A percentile compares a stretch with the other conserved stretches of the same genome.
These are phyloP conservation scores for Heterobasidion irregulare DNA, from an alignment of 1,284 basidiomycete genomes.

Conservation along the genomic window DNA sequence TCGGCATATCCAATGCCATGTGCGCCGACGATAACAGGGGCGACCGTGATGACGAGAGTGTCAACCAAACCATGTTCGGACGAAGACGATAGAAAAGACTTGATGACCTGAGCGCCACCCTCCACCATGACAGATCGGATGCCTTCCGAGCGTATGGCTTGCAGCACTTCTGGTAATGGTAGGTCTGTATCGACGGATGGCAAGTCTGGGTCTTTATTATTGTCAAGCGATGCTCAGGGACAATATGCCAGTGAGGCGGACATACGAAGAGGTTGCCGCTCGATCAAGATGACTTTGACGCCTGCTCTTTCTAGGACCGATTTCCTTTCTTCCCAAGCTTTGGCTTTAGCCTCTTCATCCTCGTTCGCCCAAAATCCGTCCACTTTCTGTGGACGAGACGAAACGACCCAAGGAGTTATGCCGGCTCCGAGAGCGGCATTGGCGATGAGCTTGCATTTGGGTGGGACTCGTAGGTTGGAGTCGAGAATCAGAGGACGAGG, in stretches of 20 bases:
- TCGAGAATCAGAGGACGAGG: conserved; percentile 88
- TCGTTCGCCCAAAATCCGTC: conserved; percentile 23
- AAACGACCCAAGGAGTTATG: conserved; percentile 72
- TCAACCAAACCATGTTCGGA: conserved; percentile 39
- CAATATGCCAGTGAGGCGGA: not conserved
- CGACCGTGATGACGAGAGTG: conserved; percentile 73
- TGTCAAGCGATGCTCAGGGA: not conserved
- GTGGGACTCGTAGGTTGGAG: conserved; percentile 56
- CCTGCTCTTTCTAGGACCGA: conserved; percentile 32
- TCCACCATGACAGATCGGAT: conserved; percentile 89
- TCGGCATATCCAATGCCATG: conserved; percentile 56
- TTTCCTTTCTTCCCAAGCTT: conserved; percentile 29
- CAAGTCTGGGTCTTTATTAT: conserved; percentile 5
- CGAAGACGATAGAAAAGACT: conserved; percentile 52
- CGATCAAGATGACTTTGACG: conserved; percentile 9
- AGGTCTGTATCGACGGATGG: conserved; percentile 30
- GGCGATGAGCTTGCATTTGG: conserved; percentile 64
- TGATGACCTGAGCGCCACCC: conserved; percentile 83
- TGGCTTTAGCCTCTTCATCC: conserved; percentile 16
- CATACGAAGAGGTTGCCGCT: conserved; percentile 11
- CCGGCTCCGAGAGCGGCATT: conserved; percentile 60
- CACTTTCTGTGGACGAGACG: conserved; percentile 8
- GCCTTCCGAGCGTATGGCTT: conserved; percentile 39
- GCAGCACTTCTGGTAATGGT: conserved; percentile 42
- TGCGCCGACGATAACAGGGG: conserved; percentile 73